A percentile compares a stretch with the other conserved stretches of the same genome.
These are phyloP conservation scores for Thielaviopsis musarum DNA, from an alignment of 2,329 filamentous ascomycete species.

Conservation along the genomic window DNA sequence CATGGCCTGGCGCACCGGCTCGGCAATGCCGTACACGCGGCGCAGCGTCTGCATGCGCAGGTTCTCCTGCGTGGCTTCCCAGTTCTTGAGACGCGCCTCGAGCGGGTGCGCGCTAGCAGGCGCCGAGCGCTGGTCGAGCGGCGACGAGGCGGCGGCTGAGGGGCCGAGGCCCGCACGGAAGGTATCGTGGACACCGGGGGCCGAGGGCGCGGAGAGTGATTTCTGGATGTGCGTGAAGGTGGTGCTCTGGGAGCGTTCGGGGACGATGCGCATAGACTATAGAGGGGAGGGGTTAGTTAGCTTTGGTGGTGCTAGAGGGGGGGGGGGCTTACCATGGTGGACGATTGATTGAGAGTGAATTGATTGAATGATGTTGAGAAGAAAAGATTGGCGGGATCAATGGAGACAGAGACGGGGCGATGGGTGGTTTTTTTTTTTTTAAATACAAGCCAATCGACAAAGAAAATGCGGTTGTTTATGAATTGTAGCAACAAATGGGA, in stretches of 20 bases:
- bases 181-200: slow-evolving; percentile 83
- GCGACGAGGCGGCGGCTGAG: slow-evolving; percentile 27
- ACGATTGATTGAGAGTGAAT: neutral
- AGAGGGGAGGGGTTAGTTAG: slow-evolving; percentile 13
- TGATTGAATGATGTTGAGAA: too few species aligned
- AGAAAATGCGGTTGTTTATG: neutral
- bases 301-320: neutral
- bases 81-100: slow-evolving; percentile 73
- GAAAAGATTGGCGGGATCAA: too few species aligned
- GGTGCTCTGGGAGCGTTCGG: slow-evolving; percentile 47
- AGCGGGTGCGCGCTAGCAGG: slow-evolving; percentile 65
- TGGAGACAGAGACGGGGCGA: too few species aligned
- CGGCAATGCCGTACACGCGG: slow-evolving; percentile 77
- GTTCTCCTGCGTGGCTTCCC: slow-evolving; percentile 76
- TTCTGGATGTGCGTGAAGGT: slow-evolving; percentile 45
- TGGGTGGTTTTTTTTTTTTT: too few species aligned
- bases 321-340: slow-evolving; percentile 6
- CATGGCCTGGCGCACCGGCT: slow-evolving; percentile 86
- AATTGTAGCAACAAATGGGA: neutral
- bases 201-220: slow-evolving; percentile 64
- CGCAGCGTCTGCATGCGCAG: slow-evolving; percentile 80
- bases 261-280: slow-evolving; percentile 81
- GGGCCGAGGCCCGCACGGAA: slow-evolving; percentile 69
- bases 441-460: neutral
- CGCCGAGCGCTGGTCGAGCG: slow-evolving; percentile 20